phyloP scores from a whole-genome alignment of 768 basidiomycete species.

The Suillus brevipes region DNA sequence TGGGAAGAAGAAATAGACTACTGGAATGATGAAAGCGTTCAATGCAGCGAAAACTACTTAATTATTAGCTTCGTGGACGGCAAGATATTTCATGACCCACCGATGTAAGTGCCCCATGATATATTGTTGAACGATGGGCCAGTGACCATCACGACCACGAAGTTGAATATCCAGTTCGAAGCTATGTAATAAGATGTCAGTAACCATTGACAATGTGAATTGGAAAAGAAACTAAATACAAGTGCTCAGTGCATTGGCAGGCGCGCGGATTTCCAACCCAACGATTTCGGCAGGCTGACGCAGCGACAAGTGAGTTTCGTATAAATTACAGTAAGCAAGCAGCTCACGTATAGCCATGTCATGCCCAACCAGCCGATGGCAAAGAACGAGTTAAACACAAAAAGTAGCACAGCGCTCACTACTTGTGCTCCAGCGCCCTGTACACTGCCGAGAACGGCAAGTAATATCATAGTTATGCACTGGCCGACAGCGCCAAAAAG shows the following conservation, averaged over 20 bases:
- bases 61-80: background rate
- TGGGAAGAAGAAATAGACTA: constrained; percentile 61
- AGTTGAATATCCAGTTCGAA: constrained; percentile 59
- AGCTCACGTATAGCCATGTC: constrained; percentile 65
- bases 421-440: constrained; percentile 48
- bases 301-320: background rate
- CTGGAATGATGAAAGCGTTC: constrained; percentile 56
- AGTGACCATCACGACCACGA: constrained; percentile 60
- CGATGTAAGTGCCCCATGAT: constrained; percentile 61
- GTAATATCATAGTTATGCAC: constrained; percentile 56
- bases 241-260: constrained; percentile 64
- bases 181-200: constrained; percentile 14
- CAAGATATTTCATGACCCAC: constrained; percentile 24
- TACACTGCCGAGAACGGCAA: constrained; percentile 57
- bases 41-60: constrained; percentile 51
- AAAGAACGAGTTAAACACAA: constrained; percentile 74
- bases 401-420: constrained; percentile 54
- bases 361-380: constrained; percentile 70
- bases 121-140: constrained; percentile 60
- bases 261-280: constrained; percentile 58
- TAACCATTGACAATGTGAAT: constrained; percentile 2
- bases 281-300: constrained; percentile 64
- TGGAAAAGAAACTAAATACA: constrained; percentile 22
- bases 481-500: constrained; percentile 67
- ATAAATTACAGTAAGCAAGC: background rate